These are phyloP conservation scores for Russula dissimulans DNA, from an alignment of 768 basidiomycete species.

Conservation along the genomic window DNA sequence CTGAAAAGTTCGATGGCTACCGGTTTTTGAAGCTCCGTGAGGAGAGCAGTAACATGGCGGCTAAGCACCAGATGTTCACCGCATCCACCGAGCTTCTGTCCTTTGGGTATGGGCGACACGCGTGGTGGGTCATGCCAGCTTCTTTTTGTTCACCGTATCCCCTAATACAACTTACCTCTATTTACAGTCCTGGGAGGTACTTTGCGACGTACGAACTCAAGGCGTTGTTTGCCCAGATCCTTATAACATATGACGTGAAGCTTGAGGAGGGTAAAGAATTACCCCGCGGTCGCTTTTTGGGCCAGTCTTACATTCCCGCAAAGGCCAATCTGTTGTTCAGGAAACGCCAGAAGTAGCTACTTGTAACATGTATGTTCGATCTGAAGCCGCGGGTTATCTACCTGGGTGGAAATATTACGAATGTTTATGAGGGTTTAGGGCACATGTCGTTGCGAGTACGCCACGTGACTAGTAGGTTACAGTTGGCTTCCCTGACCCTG, in stretches of 20 bases:
- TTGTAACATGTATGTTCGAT: not conserved
- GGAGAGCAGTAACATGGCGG: constrained; percentile 22
- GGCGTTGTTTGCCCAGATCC: constrained; percentile 21
- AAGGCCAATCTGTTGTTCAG: constrained; percentile 20
- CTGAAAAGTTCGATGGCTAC: constrained; percentile 21
- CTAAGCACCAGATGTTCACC: constrained; percentile 28
- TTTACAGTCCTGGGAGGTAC: constrained; percentile 24
- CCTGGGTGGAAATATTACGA: not conserved
- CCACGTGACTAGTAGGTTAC: too few relatives aligned
- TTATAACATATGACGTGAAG: constrained; percentile 23
- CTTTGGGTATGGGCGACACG: constrained; percentile 25
- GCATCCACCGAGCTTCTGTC: constrained; percentile 25
- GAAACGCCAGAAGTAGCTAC: constrained; percentile 13
- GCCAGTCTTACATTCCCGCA: constrained; percentile 1
- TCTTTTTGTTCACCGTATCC: too few relatives aligned
- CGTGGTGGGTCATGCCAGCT: constrained; percentile 21
- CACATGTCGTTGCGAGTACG: too few relatives aligned
- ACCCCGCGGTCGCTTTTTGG: not conserved
- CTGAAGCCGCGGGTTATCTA: not conserved
- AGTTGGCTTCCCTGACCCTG: too few relatives aligned
- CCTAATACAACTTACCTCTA: too few relatives aligned
- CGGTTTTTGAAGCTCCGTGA: constrained; percentile 32
- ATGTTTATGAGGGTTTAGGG: too few relatives aligned
- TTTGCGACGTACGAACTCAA: constrained; percentile 23
- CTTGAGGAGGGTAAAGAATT: constrained; percentile 16